phyloP scores from a whole-genome alignment of 2,329 filamentous ascomycete genomes.

The Reticulascus tulasneorum region DNA sequence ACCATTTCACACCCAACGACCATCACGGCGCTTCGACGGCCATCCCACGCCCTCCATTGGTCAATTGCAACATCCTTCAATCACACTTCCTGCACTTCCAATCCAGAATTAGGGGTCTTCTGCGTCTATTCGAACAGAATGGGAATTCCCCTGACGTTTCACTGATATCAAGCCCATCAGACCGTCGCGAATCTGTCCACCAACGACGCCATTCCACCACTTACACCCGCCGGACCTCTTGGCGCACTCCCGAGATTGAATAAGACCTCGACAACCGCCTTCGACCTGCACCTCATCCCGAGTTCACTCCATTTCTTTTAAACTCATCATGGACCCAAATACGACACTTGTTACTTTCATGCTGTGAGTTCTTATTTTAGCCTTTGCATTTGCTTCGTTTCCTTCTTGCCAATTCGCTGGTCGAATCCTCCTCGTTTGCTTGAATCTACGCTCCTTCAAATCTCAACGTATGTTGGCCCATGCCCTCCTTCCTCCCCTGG shows the following conservation, averaged over 20 bases:
- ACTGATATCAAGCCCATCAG: conserved; percentile 10
- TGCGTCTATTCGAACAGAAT: conserved; percentile 25
- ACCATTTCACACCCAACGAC: conserved; percentile 13
- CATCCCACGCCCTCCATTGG: conserved; percentile 21
- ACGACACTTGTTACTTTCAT: conserved; percentile 28
- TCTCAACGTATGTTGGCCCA: conserved; percentile 10
- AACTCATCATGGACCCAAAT: conserved; percentile 50
- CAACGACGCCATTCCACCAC: conserved; percentile 2
- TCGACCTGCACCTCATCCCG: conserved; percentile 11
- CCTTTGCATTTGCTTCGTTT: conserved; percentile 18
- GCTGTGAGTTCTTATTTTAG: conserved; percentile 49
- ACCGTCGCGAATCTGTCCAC: conserved; percentile 5
- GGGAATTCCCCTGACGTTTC: conserved; percentile 13
- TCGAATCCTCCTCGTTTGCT: conserved; percentile 7
- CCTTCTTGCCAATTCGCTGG: conserved; percentile 11
- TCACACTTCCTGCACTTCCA: conserved; percentile 13
- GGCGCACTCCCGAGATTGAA: too few species aligned
- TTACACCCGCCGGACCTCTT: too few species aligned
- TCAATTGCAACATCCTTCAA: conserved; percentile 18
- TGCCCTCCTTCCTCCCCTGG: conserved; percentile 2
- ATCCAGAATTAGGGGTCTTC: conserved; percentile 5
- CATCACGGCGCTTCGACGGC: conserved; percentile 27
- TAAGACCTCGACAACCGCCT: conserved; percentile 12
- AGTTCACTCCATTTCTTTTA: neutral
- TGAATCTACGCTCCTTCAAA: conserved; percentile 3